Evolutionary conservation across 352 stramenopile genomes (phyloP).

Genomic region (Paralagenidium karlingii): DNA sequence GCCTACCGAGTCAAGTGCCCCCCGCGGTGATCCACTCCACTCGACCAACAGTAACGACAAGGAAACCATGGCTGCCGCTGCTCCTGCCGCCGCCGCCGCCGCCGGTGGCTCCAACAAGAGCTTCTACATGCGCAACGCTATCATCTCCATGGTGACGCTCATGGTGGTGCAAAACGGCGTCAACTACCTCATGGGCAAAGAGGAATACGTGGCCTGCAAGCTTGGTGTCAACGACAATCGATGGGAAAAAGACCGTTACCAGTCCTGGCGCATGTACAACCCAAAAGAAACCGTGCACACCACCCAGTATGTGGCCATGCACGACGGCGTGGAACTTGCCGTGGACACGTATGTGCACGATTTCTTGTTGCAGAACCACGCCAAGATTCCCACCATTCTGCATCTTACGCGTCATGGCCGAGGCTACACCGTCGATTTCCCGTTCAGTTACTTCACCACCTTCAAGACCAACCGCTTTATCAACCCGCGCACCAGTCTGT

Average conservation of each 20-base stretch:
- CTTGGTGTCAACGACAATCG: slow-evolving; percentile 62
- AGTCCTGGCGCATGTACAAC: slow-evolving; percentile 67
- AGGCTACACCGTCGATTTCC: slow-evolving; percentile 69
- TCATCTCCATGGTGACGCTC: slow-evolving; percentile 67
- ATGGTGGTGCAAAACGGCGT: slow-evolving; percentile 35
- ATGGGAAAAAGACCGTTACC: slow-evolving; percentile 53
- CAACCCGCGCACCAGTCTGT: slow-evolving; percentile 63
- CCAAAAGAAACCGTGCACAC: slow-evolving; percentile 49
- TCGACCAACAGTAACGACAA: too few species aligned
- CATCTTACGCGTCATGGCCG: slow-evolving; percentile 68
- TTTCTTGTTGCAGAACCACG: slow-evolving; percentile 38
- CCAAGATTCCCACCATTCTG: slow-evolving; percentile 52
- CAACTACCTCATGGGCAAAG: slow-evolving; percentile 44
- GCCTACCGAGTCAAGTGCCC: too few species aligned
- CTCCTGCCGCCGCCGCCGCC: too few species aligned
- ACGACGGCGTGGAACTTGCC: slow-evolving; percentile 52
- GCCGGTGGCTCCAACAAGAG: too few species aligned
- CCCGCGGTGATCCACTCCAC: too few species aligned
- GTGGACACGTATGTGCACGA: slow-evolving; percentile 63
- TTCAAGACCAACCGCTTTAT: slow-evolving; percentile 55
- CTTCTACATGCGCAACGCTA: too few species aligned
- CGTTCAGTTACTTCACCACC: slow-evolving; percentile 52
- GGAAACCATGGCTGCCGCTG: too few species aligned
- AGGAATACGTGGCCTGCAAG: slow-evolving; percentile 41
- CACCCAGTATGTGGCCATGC: slow-evolving; percentile 64